Evolutionary conservation across 2,329 filamentous ascomycete species (phyloP).

Genomic region (Colletotrichum kahawae): DNA sequence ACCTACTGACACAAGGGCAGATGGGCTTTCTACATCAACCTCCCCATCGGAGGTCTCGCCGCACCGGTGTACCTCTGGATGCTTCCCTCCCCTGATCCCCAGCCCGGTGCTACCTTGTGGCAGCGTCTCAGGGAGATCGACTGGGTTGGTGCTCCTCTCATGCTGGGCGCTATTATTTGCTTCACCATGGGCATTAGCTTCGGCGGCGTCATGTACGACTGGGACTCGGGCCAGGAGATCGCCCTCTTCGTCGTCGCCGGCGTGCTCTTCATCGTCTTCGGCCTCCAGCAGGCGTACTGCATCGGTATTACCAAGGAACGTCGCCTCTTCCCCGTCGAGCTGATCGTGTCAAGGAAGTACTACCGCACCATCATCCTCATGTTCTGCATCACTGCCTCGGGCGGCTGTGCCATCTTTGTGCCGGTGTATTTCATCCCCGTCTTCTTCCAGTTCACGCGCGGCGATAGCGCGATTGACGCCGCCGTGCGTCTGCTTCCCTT

Average conservation of each 20-base stretch:
- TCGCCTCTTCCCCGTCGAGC: slow-evolving; percentile 51
- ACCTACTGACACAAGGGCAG: not conserved
- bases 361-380: slow-evolving; percentile 6
- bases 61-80: slow-evolving; percentile 33
- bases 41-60: slow-evolving; percentile 46
- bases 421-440: slow-evolving; percentile 53
- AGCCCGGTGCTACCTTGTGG: slow-evolving; percentile 20
- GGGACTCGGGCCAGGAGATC: slow-evolving; percentile 49
- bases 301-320: slow-evolving; percentile 42
- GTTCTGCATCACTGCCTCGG: not conserved
- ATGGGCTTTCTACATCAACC: slow-evolving; percentile 57
- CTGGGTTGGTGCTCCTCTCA: slow-evolving; percentile 47
- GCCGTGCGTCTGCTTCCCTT: slow-evolving; percentile 46
- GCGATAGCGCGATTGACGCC: slow-evolving; percentile 43
- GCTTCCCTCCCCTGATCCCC: slow-evolving; percentile 29
- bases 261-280: slow-evolving; percentile 47
- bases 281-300: slow-evolving; percentile 46
- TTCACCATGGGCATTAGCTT: slow-evolving; percentile 56
- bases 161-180: slow-evolving; percentile 44
- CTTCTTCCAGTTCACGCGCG: slow-evolving; percentile 52
- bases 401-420: slow-evolving; percentile 24
- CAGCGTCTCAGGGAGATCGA: slow-evolving; percentile 44
- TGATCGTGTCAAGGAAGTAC: slow-evolving; percentile 37
- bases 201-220: slow-evolving; percentile 53
- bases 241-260: slow-evolving; percentile 48